Base-by-base conservation (phyloP, 108 stramenopile genomes). In the Aurantiochytrium sp. region DNA sequence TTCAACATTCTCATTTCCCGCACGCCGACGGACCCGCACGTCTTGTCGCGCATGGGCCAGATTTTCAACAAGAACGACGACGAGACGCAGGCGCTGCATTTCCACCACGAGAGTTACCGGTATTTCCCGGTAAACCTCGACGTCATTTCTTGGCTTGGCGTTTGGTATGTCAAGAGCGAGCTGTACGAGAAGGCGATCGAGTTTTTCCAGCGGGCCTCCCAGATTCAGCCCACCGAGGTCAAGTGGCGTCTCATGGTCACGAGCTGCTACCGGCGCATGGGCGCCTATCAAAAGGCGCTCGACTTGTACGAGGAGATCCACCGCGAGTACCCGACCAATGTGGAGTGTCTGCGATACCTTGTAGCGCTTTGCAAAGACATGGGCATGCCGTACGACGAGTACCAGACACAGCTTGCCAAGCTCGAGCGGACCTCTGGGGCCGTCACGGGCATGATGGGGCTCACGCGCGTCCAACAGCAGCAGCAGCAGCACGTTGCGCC, bases 161-260 rank as follows among this genome's bases (percentile, higher is more conserved):
- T 96, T 18, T 95, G 96, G 96, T 97, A 95, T 88, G 95, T 96
- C 83, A 95, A 96, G 88, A 88, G 94, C 25, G 96, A 97, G 89
- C 93, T 97, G 92, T 97, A 96, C 89, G 96, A 96, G 72, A 95
- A 95, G 89, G 94, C 95, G 44, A 95, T 96, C 43, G 92, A 93
- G 53, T 97, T 95, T 90, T 97, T 97, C 71, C 92, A 95, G 89
- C 94, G 95, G 18, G 97, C 97, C 28, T 87, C 95, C 49, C 93
- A 96, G 64, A 92, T 97, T 23, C 94, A 96, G 91, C 96, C 96
- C 28, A 94, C 93, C 28, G 97, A 97, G 91, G 93, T 96, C 44
- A 97, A 97, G 72, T 97, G 97, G 97, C 88, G 93, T 5, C 91
- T 97, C 57, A 96, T 96, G 96, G 93, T 96, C 18, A 95, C 95